A percentile compares a stretch with the other conserved stretches of the same genome.
Conservation (phyloP, 257 asterid genomes). For the Fraxinus quadrangulata region DNA sequence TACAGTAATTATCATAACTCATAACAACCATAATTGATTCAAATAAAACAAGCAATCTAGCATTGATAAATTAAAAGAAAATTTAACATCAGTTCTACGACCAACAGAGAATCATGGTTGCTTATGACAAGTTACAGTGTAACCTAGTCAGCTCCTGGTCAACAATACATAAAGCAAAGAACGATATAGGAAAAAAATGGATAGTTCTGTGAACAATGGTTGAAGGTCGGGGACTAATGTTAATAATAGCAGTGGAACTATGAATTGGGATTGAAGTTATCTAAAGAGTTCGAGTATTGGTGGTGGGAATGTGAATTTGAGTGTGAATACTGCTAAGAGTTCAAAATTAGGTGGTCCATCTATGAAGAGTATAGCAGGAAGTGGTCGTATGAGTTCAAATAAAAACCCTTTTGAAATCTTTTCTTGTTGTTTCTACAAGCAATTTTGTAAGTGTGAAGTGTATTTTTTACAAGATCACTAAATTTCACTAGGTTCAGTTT, state of each 20-base stretch:
- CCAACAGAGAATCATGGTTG: too few relatives aligned
- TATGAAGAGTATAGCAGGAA: slow-evolving; percentile 56
- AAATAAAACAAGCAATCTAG: too few relatives aligned
- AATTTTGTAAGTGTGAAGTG: not conserved
- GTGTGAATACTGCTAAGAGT: slow-evolving; percentile 41
- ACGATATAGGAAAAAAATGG: slow-evolving; percentile 24
- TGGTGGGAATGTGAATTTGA: slow-evolving; percentile 44
- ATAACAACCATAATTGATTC: too few relatives aligned
- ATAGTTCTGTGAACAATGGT: slow-evolving; percentile 35
- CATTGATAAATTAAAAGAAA: too few relatives aligned
- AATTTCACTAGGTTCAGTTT: not conserved
- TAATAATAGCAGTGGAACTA: slow-evolving; percentile 42
- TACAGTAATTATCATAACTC: too few relatives aligned
- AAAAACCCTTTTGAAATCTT: slow-evolving; percentile 42
- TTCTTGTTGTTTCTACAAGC: not conserved
- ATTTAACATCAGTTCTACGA: too few relatives aligned
- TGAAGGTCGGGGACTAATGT: slow-evolving; percentile 46
- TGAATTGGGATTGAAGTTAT: slow-evolving; percentile 32
- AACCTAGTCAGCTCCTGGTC: too few relatives aligned
- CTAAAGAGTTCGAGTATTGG: slow-evolving; percentile 30
- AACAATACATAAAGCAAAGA: too few relatives aligned
- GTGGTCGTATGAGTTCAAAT: slow-evolving; percentile 47
- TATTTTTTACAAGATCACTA: not conserved
- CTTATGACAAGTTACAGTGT: too few relatives aligned
- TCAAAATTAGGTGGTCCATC: slow-evolving; percentile 56